phyloP scores from a whole-genome alignment of 2,329 filamentous ascomycete species.

The Pseudocercospora eumusae region DNA sequence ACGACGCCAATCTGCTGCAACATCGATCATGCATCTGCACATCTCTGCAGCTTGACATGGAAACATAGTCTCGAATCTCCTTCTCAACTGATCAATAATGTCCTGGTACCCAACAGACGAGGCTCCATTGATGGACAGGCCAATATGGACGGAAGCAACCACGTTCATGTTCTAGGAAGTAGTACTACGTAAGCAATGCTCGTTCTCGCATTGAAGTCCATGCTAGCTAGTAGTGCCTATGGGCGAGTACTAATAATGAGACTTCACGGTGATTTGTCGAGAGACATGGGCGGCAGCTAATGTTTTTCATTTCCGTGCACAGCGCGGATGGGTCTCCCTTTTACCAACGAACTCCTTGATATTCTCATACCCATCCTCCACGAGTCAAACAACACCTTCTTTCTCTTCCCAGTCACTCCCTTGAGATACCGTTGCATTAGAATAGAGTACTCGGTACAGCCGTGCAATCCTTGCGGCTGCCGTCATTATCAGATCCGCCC shows the following conservation, averaged over 20 bases:
- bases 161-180: not conserved
- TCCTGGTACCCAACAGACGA: no score
- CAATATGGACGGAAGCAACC: no score
- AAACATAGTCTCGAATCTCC: no score
- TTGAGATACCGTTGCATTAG: not conserved
- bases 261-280: not conserved
- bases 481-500: conserved; percentile 9
- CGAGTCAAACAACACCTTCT: not conserved
- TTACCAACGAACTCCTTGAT: not conserved
- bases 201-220: not conserved
- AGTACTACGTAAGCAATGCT: not conserved
- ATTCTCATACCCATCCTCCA: not conserved
- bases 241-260: no score
- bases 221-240: not conserved
- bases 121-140: no score
- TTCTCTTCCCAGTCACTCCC: conserved; percentile 6
- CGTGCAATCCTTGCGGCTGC: conserved; percentile 8
- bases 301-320: not conserved
- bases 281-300: not conserved
- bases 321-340: not conserved
- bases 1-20: not conserved
- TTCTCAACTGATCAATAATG: no score
- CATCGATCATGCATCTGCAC: not conserved
- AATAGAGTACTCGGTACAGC: no score
- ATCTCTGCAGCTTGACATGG: not conserved